phyloP scores from a whole-genome alignment of 495 filamentous ascomycete species.

The Letharia columbiana region DNA sequence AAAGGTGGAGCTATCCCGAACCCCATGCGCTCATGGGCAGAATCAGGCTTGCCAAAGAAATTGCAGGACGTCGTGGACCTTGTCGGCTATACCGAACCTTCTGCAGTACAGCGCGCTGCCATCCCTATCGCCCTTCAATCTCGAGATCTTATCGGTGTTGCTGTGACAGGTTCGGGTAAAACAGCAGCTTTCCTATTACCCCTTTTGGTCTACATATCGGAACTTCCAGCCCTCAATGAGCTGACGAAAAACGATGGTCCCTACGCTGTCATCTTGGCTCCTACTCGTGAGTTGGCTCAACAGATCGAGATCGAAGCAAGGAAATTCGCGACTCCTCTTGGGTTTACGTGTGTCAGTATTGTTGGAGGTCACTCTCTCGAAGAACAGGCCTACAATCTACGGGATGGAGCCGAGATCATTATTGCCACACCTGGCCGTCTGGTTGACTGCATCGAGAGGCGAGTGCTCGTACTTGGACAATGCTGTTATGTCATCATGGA shows the following conservation, averaged over 20 bases:
- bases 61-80: conserved; percentile 74
- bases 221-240: conserved; percentile 77
- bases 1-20: conserved; percentile 88
- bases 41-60: conserved; percentile 71
- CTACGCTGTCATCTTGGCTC: conserved; percentile 91
- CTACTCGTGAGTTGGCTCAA: conserved; percentile 96
- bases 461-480: conserved; percentile 83
- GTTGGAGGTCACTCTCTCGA: conserved; percentile 95
- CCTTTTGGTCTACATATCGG: conserved; percentile 91
- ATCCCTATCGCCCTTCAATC: conserved; percentile 93
- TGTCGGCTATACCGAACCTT: conserved; percentile 90
- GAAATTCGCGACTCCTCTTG: conserved; percentile 86
- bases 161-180: conserved; percentile 97
- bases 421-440: conserved; percentile 97
- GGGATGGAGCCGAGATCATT: conserved; percentile 97
- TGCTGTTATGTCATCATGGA: conserved; percentile 99
- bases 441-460: conserved; percentile 91
- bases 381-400: conserved; percentile 84
- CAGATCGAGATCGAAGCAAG: conserved; percentile 93
- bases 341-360: conserved; percentile 93
- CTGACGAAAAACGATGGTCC: conserved; percentile 91
- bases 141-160: conserved; percentile 93
- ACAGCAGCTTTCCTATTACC: conserved; percentile 93
- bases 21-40: conserved; percentile 92
- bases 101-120: conserved; percentile 83